phyloP scores from a whole-genome alignment of 192 early-diverging fungal species.

The Coemansia sp. region DNA sequence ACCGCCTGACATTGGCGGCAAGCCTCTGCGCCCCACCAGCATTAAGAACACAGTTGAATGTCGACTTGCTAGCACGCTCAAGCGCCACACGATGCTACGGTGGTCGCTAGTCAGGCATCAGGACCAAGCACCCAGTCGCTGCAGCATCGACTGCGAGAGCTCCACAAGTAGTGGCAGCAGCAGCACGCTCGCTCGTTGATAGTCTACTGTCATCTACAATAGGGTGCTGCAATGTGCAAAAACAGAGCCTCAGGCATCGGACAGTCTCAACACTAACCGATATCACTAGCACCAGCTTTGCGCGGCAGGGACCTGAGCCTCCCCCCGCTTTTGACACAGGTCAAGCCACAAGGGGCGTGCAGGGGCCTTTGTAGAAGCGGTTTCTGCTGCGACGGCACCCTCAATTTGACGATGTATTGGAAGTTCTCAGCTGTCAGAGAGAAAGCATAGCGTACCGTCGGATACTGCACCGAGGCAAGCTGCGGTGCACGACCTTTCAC shows the following conservation, averaged over 20 bases:
- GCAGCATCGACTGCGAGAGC: constrained; percentile 7
- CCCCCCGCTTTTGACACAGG: background rate
- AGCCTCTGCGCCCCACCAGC: background rate
- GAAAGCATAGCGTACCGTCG: constrained; percentile 28
- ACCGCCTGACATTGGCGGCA: constrained; percentile 1
- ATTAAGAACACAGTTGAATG: background rate
- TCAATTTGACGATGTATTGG: constrained; percentile 20
- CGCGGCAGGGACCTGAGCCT: background rate
- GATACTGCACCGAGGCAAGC: constrained; percentile 15
- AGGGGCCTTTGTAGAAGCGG: background rate
- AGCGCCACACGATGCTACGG: background rate
- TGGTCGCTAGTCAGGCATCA: background rate
- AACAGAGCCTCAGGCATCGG: constrained; percentile 6
- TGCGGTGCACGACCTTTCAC: constrained; percentile 46
- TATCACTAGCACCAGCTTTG: background rate
- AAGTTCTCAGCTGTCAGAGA: constrained; percentile 27
- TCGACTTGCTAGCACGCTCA: constrained; percentile 1
- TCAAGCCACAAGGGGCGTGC: background rate
- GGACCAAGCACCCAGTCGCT: background rate
- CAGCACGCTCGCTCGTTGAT: constrained; percentile 29
- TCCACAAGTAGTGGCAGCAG: constrained; percentile 20
- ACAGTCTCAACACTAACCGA: background rate
- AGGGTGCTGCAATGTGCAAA: background rate
- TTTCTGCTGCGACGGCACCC: constrained; percentile 28
- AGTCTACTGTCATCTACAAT: background rate